Base-by-base conservation (phyloP, 139 green algal genomes). In the Tetraselmis striata region DNA sequence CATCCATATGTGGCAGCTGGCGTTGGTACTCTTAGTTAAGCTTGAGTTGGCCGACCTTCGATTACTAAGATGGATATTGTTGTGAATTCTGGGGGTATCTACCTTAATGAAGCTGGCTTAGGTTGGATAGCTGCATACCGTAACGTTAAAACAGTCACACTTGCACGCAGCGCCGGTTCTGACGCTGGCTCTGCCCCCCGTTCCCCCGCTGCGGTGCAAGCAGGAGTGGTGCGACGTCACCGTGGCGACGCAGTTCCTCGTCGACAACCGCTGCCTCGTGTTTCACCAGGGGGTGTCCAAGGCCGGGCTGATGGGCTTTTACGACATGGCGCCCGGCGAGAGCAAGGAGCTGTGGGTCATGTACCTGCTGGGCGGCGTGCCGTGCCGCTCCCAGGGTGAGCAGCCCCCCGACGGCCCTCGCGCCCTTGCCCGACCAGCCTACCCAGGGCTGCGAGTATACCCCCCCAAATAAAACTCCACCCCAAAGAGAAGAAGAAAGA, bases 251-350 rank as follows among this genome's bases (percentile, higher is more conserved):
- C 88, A 88, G 32, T 92, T 89, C 28, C 80, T 93, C 78, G 77
- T 85, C 23, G 74, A 87, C 0, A 29, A 81, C 74, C 27, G 87
- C 30, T 78, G 81, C 32, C 58, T 83, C 1, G 77, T 83, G 0
- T 81, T 93, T 31, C 79, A 89, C 59, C 31, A 76, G 81, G 88
- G 88, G 1, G 85, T 91, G n/a, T 77, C 85, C 2, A 92, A 90
- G 81, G 79, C 58, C 28, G 86, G 87, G 2, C 77, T 93, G 78
- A 85, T 93, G 80, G 90, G 90, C 74, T 93, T 93, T 30, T 92
- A 83, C 76, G 89, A 93, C 75, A 78, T 83, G 0, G 81, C 82
- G 1, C 90, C 87, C 1, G 77, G 32, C 29, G 32, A 80, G 1
- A 23, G 76, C 32, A 93, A 93, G 76, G n/a, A 81, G 23, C 80